Conservation (phyloP, 1,284 basidiomycete species). For the Ceratobasidium sp. region DNA sequence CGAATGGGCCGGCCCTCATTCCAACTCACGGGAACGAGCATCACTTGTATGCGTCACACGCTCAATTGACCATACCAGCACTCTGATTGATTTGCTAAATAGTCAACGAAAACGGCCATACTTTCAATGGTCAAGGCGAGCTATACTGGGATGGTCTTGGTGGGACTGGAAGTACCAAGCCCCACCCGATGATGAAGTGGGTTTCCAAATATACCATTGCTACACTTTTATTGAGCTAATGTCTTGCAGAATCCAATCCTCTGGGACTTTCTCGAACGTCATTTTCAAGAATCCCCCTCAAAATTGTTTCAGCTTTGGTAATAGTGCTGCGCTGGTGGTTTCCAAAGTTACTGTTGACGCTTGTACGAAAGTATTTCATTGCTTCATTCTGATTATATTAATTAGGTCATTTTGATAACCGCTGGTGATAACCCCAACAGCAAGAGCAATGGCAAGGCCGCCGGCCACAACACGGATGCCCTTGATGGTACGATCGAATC, state of each 20-base stretch:
- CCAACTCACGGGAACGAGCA: slow-evolving; percentile 42
- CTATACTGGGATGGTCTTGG: slow-evolving; percentile 61
- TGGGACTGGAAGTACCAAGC: slow-evolving; percentile 53
- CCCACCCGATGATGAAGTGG: slow-evolving; percentile 53
- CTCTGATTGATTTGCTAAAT: slow-evolving; percentile 40
- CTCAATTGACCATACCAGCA: background rate
- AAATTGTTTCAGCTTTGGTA: slow-evolving; percentile 50
- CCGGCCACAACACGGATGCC: slow-evolving; percentile 52
- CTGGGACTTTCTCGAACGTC: slow-evolving; percentile 58
- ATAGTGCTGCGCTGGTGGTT: no score
- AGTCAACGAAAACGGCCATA: slow-evolving; percentile 59
- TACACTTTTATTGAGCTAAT: background rate
- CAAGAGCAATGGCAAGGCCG: slow-evolving; percentile 54
- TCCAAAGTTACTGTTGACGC: slow-evolving; percentile 52
- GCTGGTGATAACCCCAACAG: slow-evolving; percentile 56
- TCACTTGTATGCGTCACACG: slow-evolving; percentile 11
- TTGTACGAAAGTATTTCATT: slow-evolving; percentile 46
- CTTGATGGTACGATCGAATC: slow-evolving; percentile 36
- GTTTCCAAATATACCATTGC: background rate
- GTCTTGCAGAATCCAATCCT: slow-evolving; percentile 56
- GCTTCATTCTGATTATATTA: background rate
- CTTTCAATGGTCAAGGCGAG: slow-evolving; percentile 57
- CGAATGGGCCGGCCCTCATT: slow-evolving; percentile 58
- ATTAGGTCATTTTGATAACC: slow-evolving; percentile 43
- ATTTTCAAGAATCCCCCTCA: slow-evolving; percentile 57